Percentiles rank a stretch among this genome's conserved stretches.
Evolutionary conservation across 179 eudicot species (phyloP).

Genomic region (Silene coronaria): DNA sequence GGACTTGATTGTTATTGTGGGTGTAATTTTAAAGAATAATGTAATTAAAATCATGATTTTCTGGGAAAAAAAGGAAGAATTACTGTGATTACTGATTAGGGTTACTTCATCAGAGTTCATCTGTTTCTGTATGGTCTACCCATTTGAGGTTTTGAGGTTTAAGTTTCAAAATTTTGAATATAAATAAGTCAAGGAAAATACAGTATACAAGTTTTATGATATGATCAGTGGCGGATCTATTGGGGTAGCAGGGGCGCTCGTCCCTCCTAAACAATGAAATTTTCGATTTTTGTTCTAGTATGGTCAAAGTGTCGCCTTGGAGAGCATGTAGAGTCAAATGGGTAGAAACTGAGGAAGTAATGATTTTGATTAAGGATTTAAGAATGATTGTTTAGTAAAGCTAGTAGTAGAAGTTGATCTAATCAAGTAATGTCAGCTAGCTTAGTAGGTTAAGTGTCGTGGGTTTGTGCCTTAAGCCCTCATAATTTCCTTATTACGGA

Average conservation of each 20-base stretch:
- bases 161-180: neutral
- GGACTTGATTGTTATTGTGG: neutral
- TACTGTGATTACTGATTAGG: neutral
- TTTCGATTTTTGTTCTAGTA: too few species aligned
- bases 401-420: neutral
- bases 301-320: too few species aligned
- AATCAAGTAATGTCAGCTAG: neutral
- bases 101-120: neutral
- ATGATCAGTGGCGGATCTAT: too few species aligned
- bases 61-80: neutral
- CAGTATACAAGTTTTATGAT: neutral
- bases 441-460: conserved; percentile 1
- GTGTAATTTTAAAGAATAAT: neutral
- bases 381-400: neutral
- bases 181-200: neutral
- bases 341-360: neutral
- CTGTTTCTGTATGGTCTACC: neutral
- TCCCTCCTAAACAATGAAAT: too few species aligned
- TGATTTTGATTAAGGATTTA: neutral
- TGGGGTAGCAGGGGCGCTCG: too few species aligned
- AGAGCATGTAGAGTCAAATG: too few species aligned
- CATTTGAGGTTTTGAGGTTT: neutral
- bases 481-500: neutral
- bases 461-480: neutral
- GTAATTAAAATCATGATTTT: neutral